A percentile compares a stretch with the other conserved stretches of the same genome.
These are phyloP conservation scores for Epithele typhae DNA, from an alignment of 768 basidiomycete species.

Conservation along the genomic window DNA sequence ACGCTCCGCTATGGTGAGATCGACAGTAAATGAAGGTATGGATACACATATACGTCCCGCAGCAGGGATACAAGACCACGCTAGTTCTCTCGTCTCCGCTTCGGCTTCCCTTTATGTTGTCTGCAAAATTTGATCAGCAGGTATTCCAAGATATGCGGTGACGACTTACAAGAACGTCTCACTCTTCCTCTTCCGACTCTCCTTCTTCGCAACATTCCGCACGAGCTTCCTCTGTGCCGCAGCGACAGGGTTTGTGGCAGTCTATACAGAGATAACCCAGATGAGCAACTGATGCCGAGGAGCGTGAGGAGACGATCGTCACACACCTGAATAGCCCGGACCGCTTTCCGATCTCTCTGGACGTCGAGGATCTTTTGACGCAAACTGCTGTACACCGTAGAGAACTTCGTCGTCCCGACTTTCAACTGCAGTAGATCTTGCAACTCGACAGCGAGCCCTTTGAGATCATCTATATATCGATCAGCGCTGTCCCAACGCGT, in stretches of 20 bases:
- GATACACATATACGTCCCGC: background rate
- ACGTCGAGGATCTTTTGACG: conserved; percentile 65
- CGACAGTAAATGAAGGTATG: background rate
- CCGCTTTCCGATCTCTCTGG: conserved; percentile 67
- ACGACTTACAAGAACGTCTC: conserved; percentile 53
- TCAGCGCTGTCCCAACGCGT: background rate
- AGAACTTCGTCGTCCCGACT: conserved; percentile 85
- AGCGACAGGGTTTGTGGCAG: conserved; percentile 66
- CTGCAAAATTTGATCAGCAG: background rate
- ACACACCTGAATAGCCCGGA: conserved; percentile 39
- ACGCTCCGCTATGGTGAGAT: background rate
- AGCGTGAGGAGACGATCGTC: background rate
- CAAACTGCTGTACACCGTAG: conserved; percentile 73
- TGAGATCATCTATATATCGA: conserved; percentile 69
- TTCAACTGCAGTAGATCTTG: conserved; percentile 84
- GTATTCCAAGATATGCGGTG: no score
- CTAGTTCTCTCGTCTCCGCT: conserved; percentile 10
- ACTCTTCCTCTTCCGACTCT: conserved; percentile 77
- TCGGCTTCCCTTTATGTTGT: conserved; percentile 5
- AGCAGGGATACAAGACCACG: no score
- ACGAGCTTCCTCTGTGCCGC: conserved; percentile 74
- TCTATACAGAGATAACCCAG: conserved; percentile 29
- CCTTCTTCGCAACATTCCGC: conserved; percentile 74
- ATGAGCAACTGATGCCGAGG: background rate
- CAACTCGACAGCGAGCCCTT: conserved; percentile 74